Base-by-base conservation (phyloP, 2,329 filamentous ascomycete species). In the Phyllosticta ampelicida region DNA sequence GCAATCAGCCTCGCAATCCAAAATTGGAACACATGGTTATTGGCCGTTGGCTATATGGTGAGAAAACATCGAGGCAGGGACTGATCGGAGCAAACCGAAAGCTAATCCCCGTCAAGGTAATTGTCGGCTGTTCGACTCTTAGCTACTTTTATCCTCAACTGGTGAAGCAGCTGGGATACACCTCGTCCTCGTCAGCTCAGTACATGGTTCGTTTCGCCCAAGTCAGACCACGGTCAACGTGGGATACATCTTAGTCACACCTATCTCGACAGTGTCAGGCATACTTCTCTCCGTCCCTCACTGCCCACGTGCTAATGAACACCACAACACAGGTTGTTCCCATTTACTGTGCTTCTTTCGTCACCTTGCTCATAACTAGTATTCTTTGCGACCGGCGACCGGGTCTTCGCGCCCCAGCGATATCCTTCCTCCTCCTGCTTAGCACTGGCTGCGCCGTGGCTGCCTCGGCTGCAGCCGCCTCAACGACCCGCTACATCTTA, bases 91-190 rank as follows among this genome's bases (percentile, higher is more conserved):
- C 23, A 26, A 26, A 18, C 49, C 19, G 18, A 19, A 2, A 21
- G 11, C 23, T 21, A 16, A 21, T 18, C 19, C 9, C 36, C 3
- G 18, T n/a, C 18, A 18, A 70, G 69, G 66, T 70, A 51, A 75
- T 75, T 52, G 73, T 74, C 48, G 77, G 79, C 2, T 76, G 77
- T 1, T 76, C 74, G 1, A 80, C 79, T 0, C 70, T 80, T 13
- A 76, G 74, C 2, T 81, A 81, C 69, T 81, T 81, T 65, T 80
- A 80, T 62, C 78, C 78, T 0, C 79, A 77, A 0, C 70, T 80
- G 8, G 77, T 81, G 51, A 67, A 74, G n/a, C 76, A 75, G 2
- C 73, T 82, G 0, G 78, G 78, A 19, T 81, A 79, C 62, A 73
- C 67, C 29, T 53, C 55, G 2, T 67, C 69, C 4, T 67, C 71